These are phyloP conservation scores for Cardiospermum halicacabum DNA, from an alignment of 345 rosid species.

Conservation along the genomic window DNA sequence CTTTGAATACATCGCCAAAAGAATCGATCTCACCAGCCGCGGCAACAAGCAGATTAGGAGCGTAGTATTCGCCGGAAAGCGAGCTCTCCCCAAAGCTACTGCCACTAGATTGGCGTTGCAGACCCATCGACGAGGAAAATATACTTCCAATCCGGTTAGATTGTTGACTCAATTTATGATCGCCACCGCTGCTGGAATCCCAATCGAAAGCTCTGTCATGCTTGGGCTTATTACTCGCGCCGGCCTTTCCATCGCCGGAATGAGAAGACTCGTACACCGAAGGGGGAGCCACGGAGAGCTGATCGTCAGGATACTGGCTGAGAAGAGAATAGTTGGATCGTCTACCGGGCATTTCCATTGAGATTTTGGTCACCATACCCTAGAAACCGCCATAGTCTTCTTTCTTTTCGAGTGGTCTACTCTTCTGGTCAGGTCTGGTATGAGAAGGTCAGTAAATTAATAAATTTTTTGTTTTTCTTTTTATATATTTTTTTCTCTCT, in stretches of 20 bases:
- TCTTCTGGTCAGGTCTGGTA: neutral
- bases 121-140: conserved; percentile 49
- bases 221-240: conserved; percentile 29
- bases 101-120: conserved; percentile 95
- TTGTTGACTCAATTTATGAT: conserved; percentile 41
- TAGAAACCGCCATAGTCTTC: conserved; percentile 48
- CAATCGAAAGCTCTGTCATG: conserved; percentile 59
- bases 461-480: conserved; percentile 21
- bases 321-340: conserved; percentile 87
- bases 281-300: conserved; percentile 38
- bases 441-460: neutral
- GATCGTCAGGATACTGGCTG: conserved; percentile 75
- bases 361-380: conserved; percentile 28
- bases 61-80: conserved; percentile 79
- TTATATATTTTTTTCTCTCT: conserved; percentile 21
- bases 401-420: conserved; percentile 6
- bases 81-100: conserved; percentile 97
- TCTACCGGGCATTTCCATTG: conserved; percentile 84
- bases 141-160: conserved; percentile 46
- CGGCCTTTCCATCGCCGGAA: conserved; percentile 55
- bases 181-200: conserved; percentile 50
- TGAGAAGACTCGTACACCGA: conserved; percentile 58
- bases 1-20: conserved; percentile 45
- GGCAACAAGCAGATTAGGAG: conserved; percentile 52
- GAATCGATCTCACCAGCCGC: conserved; percentile 70